Evolutionary conservation across 2,329 filamentous ascomycete species (phyloP).

Genomic region (Phaeoacremonium minimum): DNA sequence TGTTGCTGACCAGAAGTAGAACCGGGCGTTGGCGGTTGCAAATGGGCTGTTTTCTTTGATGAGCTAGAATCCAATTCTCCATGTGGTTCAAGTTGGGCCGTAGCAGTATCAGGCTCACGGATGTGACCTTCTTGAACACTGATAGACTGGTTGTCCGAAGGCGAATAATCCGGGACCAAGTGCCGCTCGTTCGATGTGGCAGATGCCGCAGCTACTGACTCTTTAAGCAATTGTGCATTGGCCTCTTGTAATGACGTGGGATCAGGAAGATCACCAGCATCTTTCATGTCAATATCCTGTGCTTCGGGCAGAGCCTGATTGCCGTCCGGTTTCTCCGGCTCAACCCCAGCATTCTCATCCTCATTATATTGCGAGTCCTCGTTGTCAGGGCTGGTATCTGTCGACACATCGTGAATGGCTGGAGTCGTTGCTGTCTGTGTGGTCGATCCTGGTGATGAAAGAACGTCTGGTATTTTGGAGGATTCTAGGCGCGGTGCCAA

Average conservation of each 20-base stretch:
- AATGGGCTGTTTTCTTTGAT: too few species aligned
- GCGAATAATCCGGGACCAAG: too few species aligned
- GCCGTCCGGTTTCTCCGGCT: constrained; percentile 31
- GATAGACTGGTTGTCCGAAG: too few species aligned
- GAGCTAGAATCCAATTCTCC: too few species aligned
- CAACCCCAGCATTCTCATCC: constrained; percentile 36
- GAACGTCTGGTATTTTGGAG: constrained; percentile 33
- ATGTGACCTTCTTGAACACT: too few species aligned
- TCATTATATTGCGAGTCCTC: constrained; percentile 56
- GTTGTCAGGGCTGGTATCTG: constrained; percentile 70
- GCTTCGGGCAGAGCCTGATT: too few species aligned
- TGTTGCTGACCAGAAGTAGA: too few species aligned
- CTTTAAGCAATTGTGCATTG: constrained; percentile 41
- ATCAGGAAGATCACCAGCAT: constrained; percentile 1
- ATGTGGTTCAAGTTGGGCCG: too few species aligned
- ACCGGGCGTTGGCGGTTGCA: too few species aligned
- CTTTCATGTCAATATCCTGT: too few species aligned
- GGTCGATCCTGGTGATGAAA: constrained; percentile 61
- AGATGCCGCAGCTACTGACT: constrained; percentile 26
- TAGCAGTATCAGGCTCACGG: too few species aligned
- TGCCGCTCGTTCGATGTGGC: not conserved
- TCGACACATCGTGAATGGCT: constrained; percentile 61
- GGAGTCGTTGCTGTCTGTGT: constrained; percentile 72
- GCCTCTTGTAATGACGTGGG: constrained; percentile 22
- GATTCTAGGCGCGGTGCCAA: constrained; percentile 28